phyloP scores from a whole-genome alignment of 257 asterid species.

The Cordia subcordata region DNA sequence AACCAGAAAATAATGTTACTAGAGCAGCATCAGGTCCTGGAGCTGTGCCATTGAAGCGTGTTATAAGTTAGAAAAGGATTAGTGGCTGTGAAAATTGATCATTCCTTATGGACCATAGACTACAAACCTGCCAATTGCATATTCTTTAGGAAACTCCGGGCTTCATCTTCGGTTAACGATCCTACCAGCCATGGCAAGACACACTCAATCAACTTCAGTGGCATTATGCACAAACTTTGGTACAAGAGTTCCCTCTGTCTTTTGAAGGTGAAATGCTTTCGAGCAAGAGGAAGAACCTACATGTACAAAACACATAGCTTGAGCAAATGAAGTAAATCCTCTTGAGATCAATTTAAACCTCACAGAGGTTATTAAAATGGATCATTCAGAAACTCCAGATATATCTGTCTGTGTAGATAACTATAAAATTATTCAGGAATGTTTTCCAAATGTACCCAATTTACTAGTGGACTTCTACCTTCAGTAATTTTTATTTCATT shows the following conservation, averaged over 20 bases:
- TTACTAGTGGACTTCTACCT: background rate
- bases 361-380: too few relatives aligned
- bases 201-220: conserved; percentile 42
- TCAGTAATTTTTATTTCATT: background rate
- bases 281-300: conserved; percentile 48
- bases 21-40: conserved; percentile 35
- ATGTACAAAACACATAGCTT: conserved; percentile 5
- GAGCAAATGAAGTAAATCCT: background rate
- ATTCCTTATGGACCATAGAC: background rate
- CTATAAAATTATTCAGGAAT: background rate
- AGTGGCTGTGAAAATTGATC: background rate
- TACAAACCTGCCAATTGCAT: conserved; percentile 43
- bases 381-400: background rate
- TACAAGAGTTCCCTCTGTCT: conserved; percentile 42
- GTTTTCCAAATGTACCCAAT: background rate
- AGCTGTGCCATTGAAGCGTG: conserved; percentile 29
- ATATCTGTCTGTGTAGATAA: background rate
- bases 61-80: conserved; percentile 12
- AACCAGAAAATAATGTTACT: conserved; percentile 42
- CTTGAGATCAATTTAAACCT: background rate
- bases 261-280: conserved; percentile 33
- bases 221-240: conserved; percentile 42
- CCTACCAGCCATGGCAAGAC: conserved; percentile 48
- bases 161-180: conserved; percentile 33
- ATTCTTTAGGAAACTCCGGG: conserved; percentile 30